phyloP scores from a whole-genome alignment of 1,139 yeast species.

The Sugiyamaella neomexicana region DNA sequence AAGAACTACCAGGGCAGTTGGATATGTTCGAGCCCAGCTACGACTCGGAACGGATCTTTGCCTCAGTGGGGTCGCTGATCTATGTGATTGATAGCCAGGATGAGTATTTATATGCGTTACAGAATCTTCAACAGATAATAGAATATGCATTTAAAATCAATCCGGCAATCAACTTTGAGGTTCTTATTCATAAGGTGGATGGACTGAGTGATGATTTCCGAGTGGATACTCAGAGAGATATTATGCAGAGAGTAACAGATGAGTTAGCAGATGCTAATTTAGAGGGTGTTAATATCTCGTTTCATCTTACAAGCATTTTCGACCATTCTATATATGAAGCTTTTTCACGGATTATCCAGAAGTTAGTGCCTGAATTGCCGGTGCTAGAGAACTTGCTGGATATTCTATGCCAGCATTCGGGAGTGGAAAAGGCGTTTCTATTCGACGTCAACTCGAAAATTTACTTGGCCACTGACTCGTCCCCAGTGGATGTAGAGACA shows the following conservation, averaged over 20 bases:
- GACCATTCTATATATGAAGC: constrained; percentile 97
- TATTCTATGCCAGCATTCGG: constrained; percentile 82
- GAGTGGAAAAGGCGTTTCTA: constrained; percentile 87
- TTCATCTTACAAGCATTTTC: constrained; percentile 88
- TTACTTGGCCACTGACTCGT: constrained; percentile 92
- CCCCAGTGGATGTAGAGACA: constrained; percentile 92
- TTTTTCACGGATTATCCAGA: constrained; percentile 87
- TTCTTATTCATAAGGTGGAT: constrained; percentile 90
- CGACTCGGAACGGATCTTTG: constrained; percentile 74
- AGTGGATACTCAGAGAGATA: constrained; percentile 92
- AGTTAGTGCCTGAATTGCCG: constrained; percentile 84
- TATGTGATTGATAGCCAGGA: constrained; percentile 91
- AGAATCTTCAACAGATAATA: constrained; percentile 83
- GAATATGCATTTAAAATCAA: constrained; percentile 85
- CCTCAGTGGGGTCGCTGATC: constrained; percentile 87
- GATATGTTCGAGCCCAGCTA: constrained; percentile 77
- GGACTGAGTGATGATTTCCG: constrained; percentile 93
- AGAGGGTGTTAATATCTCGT: constrained; percentile 88
- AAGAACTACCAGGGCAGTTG: constrained; percentile 94
- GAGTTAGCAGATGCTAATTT: constrained; percentile 85
- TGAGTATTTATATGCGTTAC: constrained; percentile 87
- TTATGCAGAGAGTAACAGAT: constrained; percentile 93
- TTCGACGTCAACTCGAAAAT: constrained; percentile 94
- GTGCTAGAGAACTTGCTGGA: constrained; percentile 86
- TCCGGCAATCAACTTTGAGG: constrained; percentile 85